These are phyloP conservation scores for Medicago ruthenica DNA, from an alignment of 306 rosid species.

Conservation along the genomic window DNA sequence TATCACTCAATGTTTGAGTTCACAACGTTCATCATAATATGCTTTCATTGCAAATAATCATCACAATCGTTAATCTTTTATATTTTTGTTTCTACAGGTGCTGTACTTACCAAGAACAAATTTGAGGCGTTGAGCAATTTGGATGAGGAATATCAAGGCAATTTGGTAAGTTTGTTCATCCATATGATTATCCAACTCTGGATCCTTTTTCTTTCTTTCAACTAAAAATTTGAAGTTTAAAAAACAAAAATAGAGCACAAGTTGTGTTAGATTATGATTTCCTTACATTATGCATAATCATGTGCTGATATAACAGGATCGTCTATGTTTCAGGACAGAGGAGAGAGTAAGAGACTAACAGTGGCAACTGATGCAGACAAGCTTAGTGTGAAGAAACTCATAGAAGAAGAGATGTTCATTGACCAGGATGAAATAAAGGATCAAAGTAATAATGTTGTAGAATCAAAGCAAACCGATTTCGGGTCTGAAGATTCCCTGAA, in stretches of 20 bases:
- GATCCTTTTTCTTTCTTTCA: not conserved
- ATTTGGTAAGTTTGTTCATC: slow-evolving; percentile 57
- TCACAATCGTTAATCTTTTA: slow-evolving; percentile 35
- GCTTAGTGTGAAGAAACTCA: slow-evolving; percentile 94
- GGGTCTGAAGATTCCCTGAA: slow-evolving; percentile 45
- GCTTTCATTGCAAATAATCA: slow-evolving; percentile 33
- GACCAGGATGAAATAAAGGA: slow-evolving; percentile 61
- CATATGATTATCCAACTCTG: slow-evolving; percentile 22
- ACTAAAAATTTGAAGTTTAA: slow-evolving; percentile 15
- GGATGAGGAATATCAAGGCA: slow-evolving; percentile 62
- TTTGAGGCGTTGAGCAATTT: slow-evolving; percentile 66
- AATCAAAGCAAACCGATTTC: slow-evolving; percentile 45
- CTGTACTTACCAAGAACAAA: slow-evolving; percentile 62
- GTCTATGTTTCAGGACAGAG: slow-evolving; percentile 64
- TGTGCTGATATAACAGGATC: not conserved
- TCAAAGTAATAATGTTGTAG: slow-evolving; percentile 47
- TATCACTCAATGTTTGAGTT: slow-evolving; percentile 11
- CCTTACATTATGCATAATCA: slow-evolving; percentile 5
- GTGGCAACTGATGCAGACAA: slow-evolving; percentile 55
- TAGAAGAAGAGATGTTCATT: slow-evolving; percentile 82
- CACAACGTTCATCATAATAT: slow-evolving; percentile 23
- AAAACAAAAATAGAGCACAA: not conserved
- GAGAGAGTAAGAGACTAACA: slow-evolving; percentile 46
- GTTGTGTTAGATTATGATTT: slow-evolving; percentile 15
- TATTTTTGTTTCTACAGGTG: slow-evolving; percentile 54